These are phyloP conservation scores for Colletotrichum cordylinicola DNA, from an alignment of 2,329 filamentous ascomycete species.

Conservation along the genomic window DNA sequence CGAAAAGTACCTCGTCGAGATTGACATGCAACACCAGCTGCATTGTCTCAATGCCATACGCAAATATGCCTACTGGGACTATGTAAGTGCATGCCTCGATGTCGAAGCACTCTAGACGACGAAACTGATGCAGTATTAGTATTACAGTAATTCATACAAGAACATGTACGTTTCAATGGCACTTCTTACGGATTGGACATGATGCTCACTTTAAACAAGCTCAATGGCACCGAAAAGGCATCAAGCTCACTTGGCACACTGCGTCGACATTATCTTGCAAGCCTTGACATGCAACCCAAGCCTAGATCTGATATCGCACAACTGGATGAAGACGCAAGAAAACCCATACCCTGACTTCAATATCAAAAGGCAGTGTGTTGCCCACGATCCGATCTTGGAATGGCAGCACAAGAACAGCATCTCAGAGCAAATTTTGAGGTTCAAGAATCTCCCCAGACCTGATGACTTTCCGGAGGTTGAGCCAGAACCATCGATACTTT, in stretches of 20 bases:
- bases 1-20: conserved; percentile 13
- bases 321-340: conserved; percentile 16
- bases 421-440: conserved; percentile 5
- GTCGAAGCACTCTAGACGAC: neutral
- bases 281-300: conserved; percentile 9
- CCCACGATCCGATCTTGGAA: neutral
- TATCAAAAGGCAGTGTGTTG: conserved; percentile 16
- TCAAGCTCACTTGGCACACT: conserved; percentile 6
- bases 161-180: neutral
- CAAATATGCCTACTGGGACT: conserved; percentile 14
- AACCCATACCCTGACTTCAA: conserved; percentile 19
- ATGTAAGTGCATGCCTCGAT: neutral
- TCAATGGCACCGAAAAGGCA: conserved; percentile 11
- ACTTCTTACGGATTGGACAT: neutral
- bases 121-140: neutral
- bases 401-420: conserved; percentile 12
- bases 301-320: conserved; percentile 8
- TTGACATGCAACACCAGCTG: conserved; percentile 16
- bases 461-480: neutral
- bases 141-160: neutral
- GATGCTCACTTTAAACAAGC: neutral
- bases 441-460: conserved; percentile 4
- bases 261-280: conserved; percentile 8
- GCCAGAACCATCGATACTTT: neutral
- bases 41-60: conserved; percentile 13